Evolutionary conservation across 805 yeast species (phyloP).

Genomic region (Lipomyces anomalus): DNA sequence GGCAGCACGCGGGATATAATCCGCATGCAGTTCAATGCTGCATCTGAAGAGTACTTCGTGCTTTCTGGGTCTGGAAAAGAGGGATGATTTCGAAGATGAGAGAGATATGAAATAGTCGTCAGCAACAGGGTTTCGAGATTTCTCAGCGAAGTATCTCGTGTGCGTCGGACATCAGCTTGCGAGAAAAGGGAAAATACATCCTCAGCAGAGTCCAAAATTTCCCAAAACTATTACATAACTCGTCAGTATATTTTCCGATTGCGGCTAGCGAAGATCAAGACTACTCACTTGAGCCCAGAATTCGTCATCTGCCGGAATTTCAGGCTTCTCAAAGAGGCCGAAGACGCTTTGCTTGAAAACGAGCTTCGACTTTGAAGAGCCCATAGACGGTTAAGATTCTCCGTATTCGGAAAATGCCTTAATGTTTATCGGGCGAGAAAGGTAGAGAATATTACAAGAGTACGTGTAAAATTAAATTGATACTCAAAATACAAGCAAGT

Average conservation of each 20-base stretch:
- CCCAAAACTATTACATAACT: conserved; percentile 38
- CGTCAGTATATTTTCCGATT: conserved; percentile 3
- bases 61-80: conserved; percentile 29
- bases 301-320: conserved; percentile 34
- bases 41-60: conserved; percentile 28
- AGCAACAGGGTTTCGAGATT: conserved; percentile 42
- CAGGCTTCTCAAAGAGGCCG: conserved; percentile 37
- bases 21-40: conserved; percentile 57
- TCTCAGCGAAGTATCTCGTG: conserved; percentile 51
- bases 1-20: conserved; percentile 63
- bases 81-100: conserved; percentile 28
- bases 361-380: conserved; percentile 63
- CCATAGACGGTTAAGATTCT: too few species aligned
- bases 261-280: neutral
- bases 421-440: too few species aligned
- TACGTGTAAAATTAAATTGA: too few species aligned
- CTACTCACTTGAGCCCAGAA: conserved; percentile 38
- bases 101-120: conserved; percentile 27
- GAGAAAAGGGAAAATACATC: conserved; percentile 58
- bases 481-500: too few species aligned
- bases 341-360: conserved; percentile 56
- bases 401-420: too few species aligned
- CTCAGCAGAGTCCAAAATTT: conserved; percentile 44
- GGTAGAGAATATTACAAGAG: too few species aligned
- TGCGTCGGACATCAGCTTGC: conserved; percentile 50